These are phyloP conservation scores for Xylaria multiplex DNA, from an alignment of 2,329 filamentous ascomycete genomes.

Conservation along the genomic window DNA sequence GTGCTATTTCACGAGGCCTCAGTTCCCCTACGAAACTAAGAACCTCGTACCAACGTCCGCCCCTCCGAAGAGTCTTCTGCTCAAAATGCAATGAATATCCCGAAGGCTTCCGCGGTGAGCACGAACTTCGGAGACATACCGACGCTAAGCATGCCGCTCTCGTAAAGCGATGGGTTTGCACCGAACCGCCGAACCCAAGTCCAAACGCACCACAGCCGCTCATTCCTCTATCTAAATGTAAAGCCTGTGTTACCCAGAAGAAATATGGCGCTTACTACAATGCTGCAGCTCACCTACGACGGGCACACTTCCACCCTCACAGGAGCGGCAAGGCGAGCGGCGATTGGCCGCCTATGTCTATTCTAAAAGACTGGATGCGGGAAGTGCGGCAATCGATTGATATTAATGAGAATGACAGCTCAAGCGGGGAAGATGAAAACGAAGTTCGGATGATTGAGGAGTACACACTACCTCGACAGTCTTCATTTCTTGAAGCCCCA, in stretches of 20 bases:
- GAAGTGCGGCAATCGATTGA: slow-evolving; percentile 64
- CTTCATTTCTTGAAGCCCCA: slow-evolving; percentile 48
- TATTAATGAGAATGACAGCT: slow-evolving; percentile 58
- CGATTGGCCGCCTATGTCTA: slow-evolving; percentile 67
- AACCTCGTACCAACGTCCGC: slow-evolving; percentile 62
- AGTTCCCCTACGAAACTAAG: slow-evolving; percentile 57
- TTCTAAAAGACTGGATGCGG: slow-evolving; percentile 69
- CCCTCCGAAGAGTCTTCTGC: slow-evolving; percentile 79
- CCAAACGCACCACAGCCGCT: slow-evolving; percentile 57
- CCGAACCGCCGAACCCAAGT: slow-evolving; percentile 57
- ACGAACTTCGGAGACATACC: slow-evolving; percentile 79
- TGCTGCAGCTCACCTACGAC: slow-evolving; percentile 66
- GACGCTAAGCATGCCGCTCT: slow-evolving; percentile 66
- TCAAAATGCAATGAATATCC: slow-evolving; percentile 81
- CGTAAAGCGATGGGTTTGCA: slow-evolving; percentile 67
- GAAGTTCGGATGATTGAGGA: slow-evolving; percentile 57
- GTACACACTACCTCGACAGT: slow-evolving; percentile 55
- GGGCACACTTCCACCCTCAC: slow-evolving; percentile 67
- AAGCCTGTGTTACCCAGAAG: slow-evolving; percentile 66
- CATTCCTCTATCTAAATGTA: slow-evolving; percentile 65
- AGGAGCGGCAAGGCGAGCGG: slow-evolving; percentile 66
- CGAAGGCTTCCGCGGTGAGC: slow-evolving; percentile 89
- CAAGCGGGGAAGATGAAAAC: slow-evolving; percentile 64
- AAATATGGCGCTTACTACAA: slow-evolving; percentile 69
- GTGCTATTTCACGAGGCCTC: slow-evolving; percentile 52